Base-by-base conservation (phyloP, 257 asterid species). In the Anisodus tanguticus region DNA sequence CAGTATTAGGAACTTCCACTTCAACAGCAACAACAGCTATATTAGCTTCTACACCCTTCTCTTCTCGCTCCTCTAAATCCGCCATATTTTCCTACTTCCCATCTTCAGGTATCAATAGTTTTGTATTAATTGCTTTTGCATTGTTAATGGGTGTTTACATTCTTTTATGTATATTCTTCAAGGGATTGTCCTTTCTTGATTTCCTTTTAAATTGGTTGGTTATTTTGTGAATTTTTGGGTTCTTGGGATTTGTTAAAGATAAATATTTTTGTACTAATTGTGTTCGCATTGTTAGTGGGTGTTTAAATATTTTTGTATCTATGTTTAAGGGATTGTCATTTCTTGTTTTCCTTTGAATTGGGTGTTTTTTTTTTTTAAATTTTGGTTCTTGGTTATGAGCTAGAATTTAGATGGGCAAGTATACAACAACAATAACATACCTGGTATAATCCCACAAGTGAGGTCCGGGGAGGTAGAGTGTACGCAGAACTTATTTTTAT, bases 1-100 rank as follows among this genome's bases (percentile, higher is more conserved):
- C 91, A 19, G 70, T 89, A 2, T 15, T 91, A n/a, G 93, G 95
- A 81, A 77, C 94, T 87, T 84, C 94, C 41, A 86, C 93, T 45
- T 83, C 93, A 6, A 60, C 84, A 59, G 85, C 86, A 22, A 60
- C 86, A 35, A 81, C 87, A 31, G 87, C 93, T 49, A 85, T 90
- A 31, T 87, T 87, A 85, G 89, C 92, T 85, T 87, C 93, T 17
- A 88, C 79, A 55, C 88, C 88, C 59, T 72, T 88, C 54, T 86
- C 90, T 79, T 84, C 95, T 74, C 84, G 68, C 81, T 85, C 90
- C 63, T 86, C 87, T 47, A 90, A 86, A 26, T 35, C 89, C 53
- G 76, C 90, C 22, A 58, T 87, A 80, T 79, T 88, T 70, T 85
- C 82, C 51, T 86, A 87, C 49, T 91, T 86, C 67, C 80, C 86